Evolutionary conservation across 169 alveolate species (phyloP).

Genomic region (Plasmodium falciparum): DNA sequence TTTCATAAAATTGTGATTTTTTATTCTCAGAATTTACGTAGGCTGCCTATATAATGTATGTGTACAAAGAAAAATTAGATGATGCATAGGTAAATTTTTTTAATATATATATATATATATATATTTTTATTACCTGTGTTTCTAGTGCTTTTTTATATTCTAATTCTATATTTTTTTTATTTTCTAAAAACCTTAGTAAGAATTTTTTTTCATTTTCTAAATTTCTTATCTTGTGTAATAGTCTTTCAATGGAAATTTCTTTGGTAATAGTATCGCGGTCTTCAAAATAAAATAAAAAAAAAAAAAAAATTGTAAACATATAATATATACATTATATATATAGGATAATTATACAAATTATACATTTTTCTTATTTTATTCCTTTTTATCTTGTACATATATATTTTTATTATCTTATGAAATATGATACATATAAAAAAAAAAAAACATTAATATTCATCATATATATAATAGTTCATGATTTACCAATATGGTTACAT

Average conservation of each 20-base stretch:
- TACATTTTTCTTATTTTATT: not conserved
- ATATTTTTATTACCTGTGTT: slow-evolving; percentile 33
- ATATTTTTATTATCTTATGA: not conserved
- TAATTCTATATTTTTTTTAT: slow-evolving; percentile 51
- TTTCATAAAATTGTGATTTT: slow-evolving; percentile 50
- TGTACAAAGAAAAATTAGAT: slow-evolving; percentile 1
- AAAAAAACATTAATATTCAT: no score
- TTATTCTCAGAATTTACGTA: slow-evolving; percentile 44
- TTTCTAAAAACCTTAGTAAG: slow-evolving; percentile 39
- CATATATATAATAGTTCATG: not conserved
- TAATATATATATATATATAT: not conserved
- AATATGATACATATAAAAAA: not conserved
- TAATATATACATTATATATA: no score
- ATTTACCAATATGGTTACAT: slow-evolving; percentile 15
- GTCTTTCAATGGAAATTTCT: slow-evolving; percentile 24
- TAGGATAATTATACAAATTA: no score
- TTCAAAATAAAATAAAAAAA: not conserved
- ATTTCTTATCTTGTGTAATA: slow-evolving; percentile 48
- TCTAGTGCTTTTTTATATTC: slow-evolving; percentile 50
- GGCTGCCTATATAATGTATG: slow-evolving; percentile 29
- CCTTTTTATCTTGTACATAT: not conserved
- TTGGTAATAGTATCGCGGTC: slow-evolving; percentile 6
- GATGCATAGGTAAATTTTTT: not conserved
- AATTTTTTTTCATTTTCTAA: slow-evolving; percentile 68
- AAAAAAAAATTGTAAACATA: no score